Evolutionary conservation across 176 grass and related monocot genomes (phyloP).

Genomic region (Eleusine coracana): DNA sequence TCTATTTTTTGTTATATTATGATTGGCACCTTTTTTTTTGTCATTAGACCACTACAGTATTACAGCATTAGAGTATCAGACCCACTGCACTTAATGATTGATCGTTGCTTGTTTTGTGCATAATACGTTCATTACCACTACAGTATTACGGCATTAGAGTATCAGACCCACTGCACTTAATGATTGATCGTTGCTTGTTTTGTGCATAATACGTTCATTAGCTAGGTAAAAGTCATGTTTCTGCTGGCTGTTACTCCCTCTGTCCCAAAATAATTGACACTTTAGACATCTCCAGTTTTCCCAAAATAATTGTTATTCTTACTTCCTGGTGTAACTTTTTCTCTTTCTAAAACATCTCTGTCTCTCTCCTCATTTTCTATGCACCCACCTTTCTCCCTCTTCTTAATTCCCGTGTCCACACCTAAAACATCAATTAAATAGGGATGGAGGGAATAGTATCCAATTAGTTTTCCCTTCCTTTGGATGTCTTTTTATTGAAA

Average conservation of each 20-base stretch:
- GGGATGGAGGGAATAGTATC: no score
- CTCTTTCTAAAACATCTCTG: no score
- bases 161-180: constrained; percentile 6
- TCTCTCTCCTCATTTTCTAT: no score
- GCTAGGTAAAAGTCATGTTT: constrained; percentile 2
- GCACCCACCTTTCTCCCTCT: no score
- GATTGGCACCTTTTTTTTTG: not conserved
- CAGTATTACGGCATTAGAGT: constrained; percentile 12
- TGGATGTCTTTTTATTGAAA: not conserved
- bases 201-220: constrained; percentile 29
- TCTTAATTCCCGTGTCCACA: no score
- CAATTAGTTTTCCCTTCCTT: not conserved
- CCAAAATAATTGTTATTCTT: no score
- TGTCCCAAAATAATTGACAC: no score
- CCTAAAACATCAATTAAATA: no score
- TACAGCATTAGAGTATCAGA: constrained; percentile 14
- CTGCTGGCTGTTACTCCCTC: not conserved
- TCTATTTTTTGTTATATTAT: not conserved
- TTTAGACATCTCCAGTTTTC: no score
- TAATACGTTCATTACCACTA: not conserved
- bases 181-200: constrained; percentile 10
- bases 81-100: constrained; percentile 2
- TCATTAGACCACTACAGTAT: not conserved
- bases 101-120: constrained; percentile 13
- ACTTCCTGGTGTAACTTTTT: no score